A percentile compares a stretch with the other conserved stretches of the same genome.
phyloP scores from a whole-genome alignment of 768 basidiomycete genomes.

The Pleurotus salmoneostramineus region DNA sequence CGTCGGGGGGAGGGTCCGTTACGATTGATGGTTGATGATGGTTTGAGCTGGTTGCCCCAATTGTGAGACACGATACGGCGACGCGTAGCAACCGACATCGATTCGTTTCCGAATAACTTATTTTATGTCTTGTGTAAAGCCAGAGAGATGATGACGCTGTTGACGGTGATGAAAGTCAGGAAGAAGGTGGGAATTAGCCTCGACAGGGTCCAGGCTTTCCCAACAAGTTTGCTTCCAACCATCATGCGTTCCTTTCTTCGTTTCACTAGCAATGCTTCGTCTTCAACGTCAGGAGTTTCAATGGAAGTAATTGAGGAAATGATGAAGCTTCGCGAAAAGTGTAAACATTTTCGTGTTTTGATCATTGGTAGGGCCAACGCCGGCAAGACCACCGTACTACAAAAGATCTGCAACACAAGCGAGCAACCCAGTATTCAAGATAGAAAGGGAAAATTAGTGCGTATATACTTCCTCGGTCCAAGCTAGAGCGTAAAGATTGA shows the following conservation, averaged over 20 bases:
- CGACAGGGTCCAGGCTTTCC: too few species aligned
- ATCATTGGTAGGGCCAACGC: slow-evolving; percentile 35
- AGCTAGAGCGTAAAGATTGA: neutral
- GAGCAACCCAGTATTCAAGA: slow-evolving; percentile 25
- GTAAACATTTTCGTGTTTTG: slow-evolving; percentile 28
- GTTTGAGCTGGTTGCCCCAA: too few species aligned
- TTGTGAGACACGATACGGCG: too few species aligned
- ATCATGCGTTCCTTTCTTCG: neutral
- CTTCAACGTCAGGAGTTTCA: neutral
- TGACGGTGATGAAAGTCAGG: too few species aligned
- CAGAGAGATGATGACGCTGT: too few species aligned
- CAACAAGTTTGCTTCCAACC: too few species aligned
- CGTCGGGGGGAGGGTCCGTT: too few species aligned
- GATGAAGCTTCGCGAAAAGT: slow-evolving; percentile 7
- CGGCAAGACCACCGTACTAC: slow-evolving; percentile 36
- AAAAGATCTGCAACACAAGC: slow-evolving; percentile 30
- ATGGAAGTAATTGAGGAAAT: neutral
- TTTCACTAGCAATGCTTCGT: neutral
- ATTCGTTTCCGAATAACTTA: too few species aligned
- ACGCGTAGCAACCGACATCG: too few species aligned
- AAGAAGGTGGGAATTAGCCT: too few species aligned
- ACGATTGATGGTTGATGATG: too few species aligned
- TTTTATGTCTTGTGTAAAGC: too few species aligned
- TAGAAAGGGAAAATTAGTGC: slow-evolving; percentile 16
- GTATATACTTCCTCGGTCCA: neutral